Conservation (phyloP, 2,329 filamentous ascomycete species). For the Chalaropsis thielavioides region DNA sequence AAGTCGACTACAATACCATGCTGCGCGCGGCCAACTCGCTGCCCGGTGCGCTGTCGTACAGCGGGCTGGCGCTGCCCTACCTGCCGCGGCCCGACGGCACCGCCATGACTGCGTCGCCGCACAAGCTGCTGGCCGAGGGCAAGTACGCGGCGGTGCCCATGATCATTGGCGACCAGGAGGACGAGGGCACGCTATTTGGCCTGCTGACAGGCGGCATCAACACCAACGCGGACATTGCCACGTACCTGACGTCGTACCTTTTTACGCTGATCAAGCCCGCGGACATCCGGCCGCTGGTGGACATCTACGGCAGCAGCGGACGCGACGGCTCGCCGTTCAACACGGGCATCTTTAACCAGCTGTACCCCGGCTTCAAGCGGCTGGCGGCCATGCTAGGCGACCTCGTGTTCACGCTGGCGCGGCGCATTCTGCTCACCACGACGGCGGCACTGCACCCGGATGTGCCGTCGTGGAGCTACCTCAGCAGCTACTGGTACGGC, state of each 20-base stretch:
- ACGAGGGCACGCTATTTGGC: constrained; percentile 51
- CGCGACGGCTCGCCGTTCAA: constrained; percentile 46
- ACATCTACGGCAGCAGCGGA: constrained; percentile 37
- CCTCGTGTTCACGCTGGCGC: constrained; percentile 35
- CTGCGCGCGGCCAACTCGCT: constrained; percentile 45
- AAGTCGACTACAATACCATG: constrained; percentile 34
- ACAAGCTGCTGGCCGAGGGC: constrained; percentile 32
- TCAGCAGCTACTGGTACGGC: constrained; percentile 43
- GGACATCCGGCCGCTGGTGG: constrained; percentile 36
- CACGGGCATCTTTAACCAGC: constrained; percentile 42
- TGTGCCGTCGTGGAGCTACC: constrained; percentile 45
- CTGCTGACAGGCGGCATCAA: constrained; percentile 44
- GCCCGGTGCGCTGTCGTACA: constrained; percentile 41
- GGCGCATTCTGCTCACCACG: constrained; percentile 31
- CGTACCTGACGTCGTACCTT: constrained; percentile 39
- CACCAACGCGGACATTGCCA: constrained; percentile 35
- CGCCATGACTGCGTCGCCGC: constrained; percentile 38
- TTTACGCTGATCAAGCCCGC: constrained; percentile 29
- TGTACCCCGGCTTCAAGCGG: constrained; percentile 52
- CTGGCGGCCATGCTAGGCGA: constrained; percentile 51
- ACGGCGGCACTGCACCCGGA: constrained; percentile 28
- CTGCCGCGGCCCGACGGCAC: constrained; percentile 46
- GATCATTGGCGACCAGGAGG: constrained; percentile 50
- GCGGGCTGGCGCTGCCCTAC: constrained; percentile 44
- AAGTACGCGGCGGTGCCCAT: constrained; percentile 45